Conservation (phyloP, 1,139 yeast genomes). For the Pneumocystis oryctolagi region DNA sequence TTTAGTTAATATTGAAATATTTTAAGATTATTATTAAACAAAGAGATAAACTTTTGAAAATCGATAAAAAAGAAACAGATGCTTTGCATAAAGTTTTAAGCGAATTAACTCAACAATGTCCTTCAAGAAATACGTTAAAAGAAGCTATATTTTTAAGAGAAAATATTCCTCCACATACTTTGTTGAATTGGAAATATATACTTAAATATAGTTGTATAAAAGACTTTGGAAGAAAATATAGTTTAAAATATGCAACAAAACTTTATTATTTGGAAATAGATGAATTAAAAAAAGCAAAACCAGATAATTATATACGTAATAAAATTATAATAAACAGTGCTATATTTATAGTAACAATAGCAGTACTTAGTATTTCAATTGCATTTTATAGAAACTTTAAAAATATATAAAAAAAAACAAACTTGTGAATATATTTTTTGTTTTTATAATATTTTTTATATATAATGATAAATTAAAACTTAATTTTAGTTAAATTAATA, state of each 20-base stretch:
- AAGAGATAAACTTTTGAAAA: background rate
- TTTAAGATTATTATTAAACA: background rate
- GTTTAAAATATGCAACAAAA: background rate
- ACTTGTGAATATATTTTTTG: too few species aligned
- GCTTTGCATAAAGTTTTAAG: background rate
- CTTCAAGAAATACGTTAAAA: background rate
- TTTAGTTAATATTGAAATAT: background rate
- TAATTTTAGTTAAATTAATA: too few species aligned
- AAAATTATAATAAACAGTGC: background rate
- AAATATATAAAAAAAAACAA: background rate
- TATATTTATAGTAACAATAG: background rate
- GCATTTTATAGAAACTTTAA: background rate
- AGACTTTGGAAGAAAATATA: background rate
- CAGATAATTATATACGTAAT: background rate
- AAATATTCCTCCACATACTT: background rate
- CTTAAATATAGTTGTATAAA: background rate
- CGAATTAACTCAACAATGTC: background rate
- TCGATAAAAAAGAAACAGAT: background rate
- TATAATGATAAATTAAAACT: too few species aligned
- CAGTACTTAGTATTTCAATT: background rate
- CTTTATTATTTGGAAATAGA: background rate
- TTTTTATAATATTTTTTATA: too few species aligned
- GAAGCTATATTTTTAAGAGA: background rate
- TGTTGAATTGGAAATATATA: background rate
- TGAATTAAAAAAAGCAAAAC: background rate